Percentiles rank a stretch among this genome's conserved stretches.
Conservation (phyloP, 2,329 filamentous ascomycete genomes). For the Pyrenochaeta sp. region DNA sequence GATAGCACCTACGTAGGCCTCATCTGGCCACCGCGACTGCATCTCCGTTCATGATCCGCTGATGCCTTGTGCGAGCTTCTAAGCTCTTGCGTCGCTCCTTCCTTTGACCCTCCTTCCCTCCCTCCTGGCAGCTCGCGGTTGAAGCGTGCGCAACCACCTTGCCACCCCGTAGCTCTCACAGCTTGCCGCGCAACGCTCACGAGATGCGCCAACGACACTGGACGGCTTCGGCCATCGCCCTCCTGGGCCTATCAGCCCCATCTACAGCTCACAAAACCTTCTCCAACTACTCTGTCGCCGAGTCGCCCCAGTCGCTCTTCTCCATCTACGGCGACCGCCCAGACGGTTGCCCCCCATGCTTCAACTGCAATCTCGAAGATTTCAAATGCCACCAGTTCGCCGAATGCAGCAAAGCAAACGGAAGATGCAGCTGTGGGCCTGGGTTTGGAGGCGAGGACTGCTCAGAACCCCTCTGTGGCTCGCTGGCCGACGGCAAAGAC, state of each 20-base stretch:
- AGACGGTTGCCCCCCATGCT: constrained; percentile 83
- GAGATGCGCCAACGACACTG: constrained; percentile 46
- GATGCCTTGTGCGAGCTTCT: constrained; percentile 15
- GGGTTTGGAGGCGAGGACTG: constrained; percentile 97
- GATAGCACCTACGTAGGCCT: too few relatives aligned
- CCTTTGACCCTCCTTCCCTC: constrained; percentile 8
- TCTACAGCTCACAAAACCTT: constrained; percentile 40
- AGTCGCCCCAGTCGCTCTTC: constrained; percentile 59
- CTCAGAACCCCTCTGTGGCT: constrained; percentile 87
- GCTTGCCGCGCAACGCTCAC: constrained; percentile 32
- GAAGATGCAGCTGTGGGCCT: constrained; percentile 89
- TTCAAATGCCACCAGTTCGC: constrained; percentile 93
- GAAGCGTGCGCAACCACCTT: constrained; percentile 4
- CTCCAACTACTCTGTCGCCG: constrained; percentile 62
- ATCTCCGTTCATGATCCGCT: constrained; percentile 1
- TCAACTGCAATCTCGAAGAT: constrained; percentile 95
- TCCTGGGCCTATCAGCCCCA: constrained; percentile 31
- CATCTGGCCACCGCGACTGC: constrained; percentile 22
- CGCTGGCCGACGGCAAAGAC: constrained; percentile 78
- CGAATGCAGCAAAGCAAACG: constrained; percentile 85
- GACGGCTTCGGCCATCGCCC: constrained; percentile 38
- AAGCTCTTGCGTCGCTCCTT: constrained; percentile 19
- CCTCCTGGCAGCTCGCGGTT: constrained; percentile 1
- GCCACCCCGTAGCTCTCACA: constrained; percentile 11
- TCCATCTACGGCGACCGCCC: constrained; percentile 77